Percentiles rank a stretch among this genome's conserved stretches.
Conservation (phyloP, 2,329 filamentous ascomycete genomes). For the Diaporthe nobilis region DNA sequence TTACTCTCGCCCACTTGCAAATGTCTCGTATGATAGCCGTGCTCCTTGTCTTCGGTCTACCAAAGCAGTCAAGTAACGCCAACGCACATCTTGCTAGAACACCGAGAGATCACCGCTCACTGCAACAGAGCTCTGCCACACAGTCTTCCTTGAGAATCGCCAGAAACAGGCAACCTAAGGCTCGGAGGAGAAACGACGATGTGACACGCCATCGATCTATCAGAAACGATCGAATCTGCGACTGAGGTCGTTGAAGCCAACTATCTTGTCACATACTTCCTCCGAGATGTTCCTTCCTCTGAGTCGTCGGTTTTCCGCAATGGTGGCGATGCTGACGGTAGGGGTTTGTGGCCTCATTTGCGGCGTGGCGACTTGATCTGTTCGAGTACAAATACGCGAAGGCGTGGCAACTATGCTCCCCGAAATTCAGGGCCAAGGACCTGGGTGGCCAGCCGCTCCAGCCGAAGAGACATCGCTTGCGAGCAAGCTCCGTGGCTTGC, state of each 20-base stretch:
- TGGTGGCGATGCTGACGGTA: not conserved
- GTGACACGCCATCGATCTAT: not conserved
- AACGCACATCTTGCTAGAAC: not conserved
- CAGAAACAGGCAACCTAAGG: not conserved
- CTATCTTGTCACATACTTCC: no score
- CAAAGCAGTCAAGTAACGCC: conserved; percentile 5
- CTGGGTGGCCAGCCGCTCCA: not conserved
- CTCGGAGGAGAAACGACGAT: not conserved
- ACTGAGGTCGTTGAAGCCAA: not conserved
- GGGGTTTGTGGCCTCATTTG: not conserved
- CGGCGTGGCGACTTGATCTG: not conserved
- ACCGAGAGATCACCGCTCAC: conserved; percentile 8
- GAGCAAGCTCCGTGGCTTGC: not conserved
- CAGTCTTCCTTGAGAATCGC: not conserved
- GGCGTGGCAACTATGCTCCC: not conserved
- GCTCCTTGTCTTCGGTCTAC: conserved; percentile 6
- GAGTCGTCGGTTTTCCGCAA: not conserved
- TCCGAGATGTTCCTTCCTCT: not conserved
- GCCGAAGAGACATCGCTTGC: not conserved
- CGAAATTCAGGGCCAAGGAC: no score
- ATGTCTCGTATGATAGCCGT: not conserved
- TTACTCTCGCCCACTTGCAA: not conserved
- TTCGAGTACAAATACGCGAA: not conserved
- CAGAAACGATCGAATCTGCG: not conserved
- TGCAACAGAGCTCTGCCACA: not conserved